These are phyloP conservation scores for Prunus fruticosa DNA, from an alignment of 306 rosid genomes.

Conservation along the genomic window DNA sequence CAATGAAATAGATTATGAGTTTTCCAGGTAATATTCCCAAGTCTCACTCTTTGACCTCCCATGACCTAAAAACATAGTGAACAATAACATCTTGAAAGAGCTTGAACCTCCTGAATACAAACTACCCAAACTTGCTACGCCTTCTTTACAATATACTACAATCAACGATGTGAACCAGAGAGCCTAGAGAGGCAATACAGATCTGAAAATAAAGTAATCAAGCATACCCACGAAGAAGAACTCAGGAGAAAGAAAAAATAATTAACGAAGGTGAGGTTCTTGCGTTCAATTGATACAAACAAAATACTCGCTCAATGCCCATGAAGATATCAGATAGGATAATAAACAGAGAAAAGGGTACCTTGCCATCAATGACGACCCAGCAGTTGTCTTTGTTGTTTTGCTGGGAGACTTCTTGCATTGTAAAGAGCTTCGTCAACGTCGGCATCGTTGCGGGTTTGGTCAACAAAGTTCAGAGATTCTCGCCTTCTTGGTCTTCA, in stretches of 20 bases:
- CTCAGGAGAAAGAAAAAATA: neutral
- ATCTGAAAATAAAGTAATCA: neutral
- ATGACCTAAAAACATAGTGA: neutral
- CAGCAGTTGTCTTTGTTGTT: constrained; percentile 79
- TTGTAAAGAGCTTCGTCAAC: constrained; percentile 50
- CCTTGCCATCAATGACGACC: constrained; percentile 85
- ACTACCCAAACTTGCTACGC: neutral
- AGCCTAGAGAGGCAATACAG: neutral
- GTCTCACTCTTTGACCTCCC: neutral
- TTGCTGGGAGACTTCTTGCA: constrained; percentile 64
- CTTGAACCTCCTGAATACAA: neutral
- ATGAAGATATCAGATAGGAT: constrained; percentile 3
- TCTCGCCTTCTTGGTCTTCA: neutral
- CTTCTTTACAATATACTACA: too few species aligned
- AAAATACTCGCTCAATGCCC: neutral
- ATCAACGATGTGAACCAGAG: neutral
- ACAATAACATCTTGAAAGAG: neutral
- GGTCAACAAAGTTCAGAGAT: neutral
- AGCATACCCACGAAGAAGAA: neutral
- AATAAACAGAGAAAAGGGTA: constrained; percentile 4
- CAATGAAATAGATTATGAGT: neutral
- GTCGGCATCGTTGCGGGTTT: constrained; percentile 50
- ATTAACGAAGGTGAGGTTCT: neutral
- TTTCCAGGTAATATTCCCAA: neutral
- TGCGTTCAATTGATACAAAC: neutral